Base-by-base conservation (phyloP, 345 rosid genomes). In the Erysimum cheiranthoides region DNA sequence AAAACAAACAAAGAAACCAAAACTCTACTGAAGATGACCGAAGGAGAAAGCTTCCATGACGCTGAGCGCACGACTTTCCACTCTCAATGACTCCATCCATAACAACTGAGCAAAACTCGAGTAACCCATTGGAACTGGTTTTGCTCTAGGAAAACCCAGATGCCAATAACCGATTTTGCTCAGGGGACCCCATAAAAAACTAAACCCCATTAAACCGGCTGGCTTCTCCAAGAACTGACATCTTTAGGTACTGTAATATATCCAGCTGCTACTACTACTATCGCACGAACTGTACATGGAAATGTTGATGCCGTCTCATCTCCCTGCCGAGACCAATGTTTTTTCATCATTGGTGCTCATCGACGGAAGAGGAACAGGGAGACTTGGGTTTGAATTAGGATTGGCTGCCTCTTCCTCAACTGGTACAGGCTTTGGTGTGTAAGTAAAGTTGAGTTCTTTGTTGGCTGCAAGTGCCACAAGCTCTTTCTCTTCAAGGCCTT, bases 401-500 rank as follows among this genome's bases (percentile, higher is more conserved):
- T 34, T 36, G 13, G 28, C 65, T 25, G 70, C 64, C 52, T 67
- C 81, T 66, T 67, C 10, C 73, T 72, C 81, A 52, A 43, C 51
- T 2, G 81, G 73, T 59, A 66, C 81, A 66, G 3, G 18, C 63
- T 82, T 88, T 8, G 87, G 87, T 18, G 83, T 81, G 86, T 83
- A 86, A 57, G 72, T 86, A 80, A 95, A 95, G 85, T 83, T 81
- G 6, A 95, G 89, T 32, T 90, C 97, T 81, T 73, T 92, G 81
- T 95, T 92, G 16, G 96, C 89, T 53, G 97, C 85, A 71, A 95
- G 85, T 2, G 96, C 99, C 65, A 85, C 60, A 2, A 95, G 96
- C 83, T 95, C 99, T 81, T 88, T 89, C 77, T 92, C 96, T 78
- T 95, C 97, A 56, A 95, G 81, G 31, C 99, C 99, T 79, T 88